Percentiles rank a stretch among this genome's conserved stretches.
Evolutionary conservation across 1,284 basidiomycete genomes (phyloP).

Genomic region (Exobasidium rhododendri): DNA sequence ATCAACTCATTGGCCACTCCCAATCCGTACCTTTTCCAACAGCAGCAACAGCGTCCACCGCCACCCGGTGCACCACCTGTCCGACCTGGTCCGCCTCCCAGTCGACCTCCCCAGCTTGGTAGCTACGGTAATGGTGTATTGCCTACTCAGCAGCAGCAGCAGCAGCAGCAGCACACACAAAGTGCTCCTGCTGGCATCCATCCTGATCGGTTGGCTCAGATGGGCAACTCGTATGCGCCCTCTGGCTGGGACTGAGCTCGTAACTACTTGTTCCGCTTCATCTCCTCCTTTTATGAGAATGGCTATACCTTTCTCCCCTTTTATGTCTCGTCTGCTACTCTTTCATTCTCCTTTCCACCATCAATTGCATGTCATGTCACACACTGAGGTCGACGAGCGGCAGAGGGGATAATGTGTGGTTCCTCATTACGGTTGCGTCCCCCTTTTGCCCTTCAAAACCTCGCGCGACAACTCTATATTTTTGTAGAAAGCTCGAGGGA

Average conservation of each 20-base stretch:
- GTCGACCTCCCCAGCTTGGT: not conserved
- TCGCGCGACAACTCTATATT: no score
- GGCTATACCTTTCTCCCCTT: no score
- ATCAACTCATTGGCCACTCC: not conserved
- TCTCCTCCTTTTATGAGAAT: no score
- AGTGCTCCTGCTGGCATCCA: constrained; percentile 25
- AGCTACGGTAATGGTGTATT: not conserved
- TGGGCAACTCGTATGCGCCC: constrained; percentile 11
- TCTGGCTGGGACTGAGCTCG: not conserved
- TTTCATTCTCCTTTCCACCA: no score
- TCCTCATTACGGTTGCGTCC: no score
- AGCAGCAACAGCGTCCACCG: not conserved
- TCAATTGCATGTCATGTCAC: no score
- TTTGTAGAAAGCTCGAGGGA: no score
- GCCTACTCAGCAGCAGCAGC: not conserved
- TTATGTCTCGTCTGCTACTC: no score
- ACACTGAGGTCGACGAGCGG: no score
- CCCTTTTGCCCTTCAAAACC: no score
- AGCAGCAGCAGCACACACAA: not conserved
- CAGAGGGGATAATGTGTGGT: no score
- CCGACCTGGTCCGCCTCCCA: not conserved
- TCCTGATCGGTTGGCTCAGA: constrained; percentile 35
- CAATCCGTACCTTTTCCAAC: constrained; percentile 5
- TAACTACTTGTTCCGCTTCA: no score
- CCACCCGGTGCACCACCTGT: constrained; percentile 2